These are phyloP conservation scores for Platanthera zijinensis DNA, from an alignment of 106 monocot species.

Conservation along the genomic window DNA sequence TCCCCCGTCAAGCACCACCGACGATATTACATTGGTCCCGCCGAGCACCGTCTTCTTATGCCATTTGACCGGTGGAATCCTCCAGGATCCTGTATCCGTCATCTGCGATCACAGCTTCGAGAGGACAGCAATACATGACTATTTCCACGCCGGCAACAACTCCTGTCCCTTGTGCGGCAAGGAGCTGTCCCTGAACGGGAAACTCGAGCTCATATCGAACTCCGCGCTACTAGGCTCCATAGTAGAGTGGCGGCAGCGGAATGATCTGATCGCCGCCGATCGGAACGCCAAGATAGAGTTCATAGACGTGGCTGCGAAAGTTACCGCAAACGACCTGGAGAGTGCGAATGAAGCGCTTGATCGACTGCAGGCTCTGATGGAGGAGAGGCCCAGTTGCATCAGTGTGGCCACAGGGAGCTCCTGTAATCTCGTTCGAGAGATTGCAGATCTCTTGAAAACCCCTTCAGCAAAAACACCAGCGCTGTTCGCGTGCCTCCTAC, in stretches of 20 bases:
- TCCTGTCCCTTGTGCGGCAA: conserved; percentile 1
- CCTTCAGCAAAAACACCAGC: background rate
- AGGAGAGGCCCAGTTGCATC: background rate
- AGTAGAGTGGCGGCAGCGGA: conserved; percentile 10
- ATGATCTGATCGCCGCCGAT: background rate
- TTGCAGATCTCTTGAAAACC: conserved; percentile 9
- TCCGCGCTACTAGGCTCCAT: conserved; percentile 7
- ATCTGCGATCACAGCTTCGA: conserved; percentile 23
- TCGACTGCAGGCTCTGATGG: background rate
- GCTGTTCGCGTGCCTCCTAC: conserved; percentile 7
- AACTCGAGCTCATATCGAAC: conserved; percentile 8
- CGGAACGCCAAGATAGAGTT: conserved; percentile 1
- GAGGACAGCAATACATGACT: conserved; percentile 2
- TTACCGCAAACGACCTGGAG: background rate
- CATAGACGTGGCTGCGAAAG: background rate
- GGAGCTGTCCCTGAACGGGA: background rate
- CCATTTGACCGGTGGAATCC: background rate
- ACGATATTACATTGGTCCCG: background rate
- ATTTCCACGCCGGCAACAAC: conserved; percentile 1
- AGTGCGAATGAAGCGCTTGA: conserved; percentile 3
- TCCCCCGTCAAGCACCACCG: background rate
- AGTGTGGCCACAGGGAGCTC: background rate
- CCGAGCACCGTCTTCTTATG: conserved; percentile 11
- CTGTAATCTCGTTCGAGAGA: background rate
- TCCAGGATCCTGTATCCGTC: conserved; percentile 17